Evolutionary conservation across 1,139 yeast species (phyloP).

Genomic region (Pichia sp.): DNA sequence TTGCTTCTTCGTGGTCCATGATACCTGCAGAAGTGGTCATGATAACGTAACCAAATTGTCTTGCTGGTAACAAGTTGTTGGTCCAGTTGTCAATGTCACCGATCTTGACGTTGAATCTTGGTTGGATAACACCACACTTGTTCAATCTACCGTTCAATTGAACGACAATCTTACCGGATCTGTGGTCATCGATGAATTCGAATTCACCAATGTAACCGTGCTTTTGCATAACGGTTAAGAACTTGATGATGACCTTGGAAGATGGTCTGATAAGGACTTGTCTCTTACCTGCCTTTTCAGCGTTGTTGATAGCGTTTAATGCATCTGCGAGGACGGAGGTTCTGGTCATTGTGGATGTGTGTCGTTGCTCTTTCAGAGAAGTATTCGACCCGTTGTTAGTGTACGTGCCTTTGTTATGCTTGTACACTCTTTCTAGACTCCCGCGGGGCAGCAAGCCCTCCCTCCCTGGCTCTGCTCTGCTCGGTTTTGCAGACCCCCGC

Average conservation of each 20-base stretch:
- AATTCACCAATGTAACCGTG: constrained; percentile 98
- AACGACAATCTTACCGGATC: constrained; percentile 96
- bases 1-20: constrained; percentile 99
- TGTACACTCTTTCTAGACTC: too few relatives aligned
- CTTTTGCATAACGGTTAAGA: constrained; percentile 95
- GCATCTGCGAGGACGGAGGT: constrained; percentile 99
- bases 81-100: constrained; percentile 97
- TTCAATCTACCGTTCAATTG: constrained; percentile 96
- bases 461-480: too few relatives aligned
- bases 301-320: constrained; percentile 95
- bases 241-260: constrained; percentile 96
- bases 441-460: background rate
- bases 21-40: constrained; percentile 99
- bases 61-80: constrained; percentile 93
- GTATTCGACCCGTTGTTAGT: too few relatives aligned
- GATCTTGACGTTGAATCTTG: constrained; percentile 94
- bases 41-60: constrained; percentile 97
- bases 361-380: too few relatives aligned
- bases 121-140: constrained; percentile 97
- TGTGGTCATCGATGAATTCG: constrained; percentile 98
- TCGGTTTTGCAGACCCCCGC: too few relatives aligned
- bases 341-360: constrained; percentile 70
- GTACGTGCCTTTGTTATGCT: background rate
- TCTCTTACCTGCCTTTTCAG: constrained; percentile 99
- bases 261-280: constrained; percentile 99